A percentile compares a stretch with the other conserved stretches of the same genome.
Evolutionary conservation across 1,284 basidiomycete genomes (phyloP).

Genomic region (Cyathus olla): DNA sequence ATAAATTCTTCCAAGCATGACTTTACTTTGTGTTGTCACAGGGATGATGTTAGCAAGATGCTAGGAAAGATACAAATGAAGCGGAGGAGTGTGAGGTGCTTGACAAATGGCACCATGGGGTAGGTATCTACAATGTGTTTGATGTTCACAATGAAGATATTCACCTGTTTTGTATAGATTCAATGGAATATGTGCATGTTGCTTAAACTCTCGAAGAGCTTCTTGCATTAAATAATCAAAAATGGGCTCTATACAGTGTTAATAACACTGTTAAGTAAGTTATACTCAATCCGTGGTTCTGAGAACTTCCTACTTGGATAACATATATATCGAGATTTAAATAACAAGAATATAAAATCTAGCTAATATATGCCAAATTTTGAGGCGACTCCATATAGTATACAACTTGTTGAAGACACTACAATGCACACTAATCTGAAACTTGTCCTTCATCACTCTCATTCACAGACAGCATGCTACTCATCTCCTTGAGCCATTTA

Average conservation of each 20-base stretch:
- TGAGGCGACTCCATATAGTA: no score
- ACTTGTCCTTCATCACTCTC: no score
- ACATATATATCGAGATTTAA: no score
- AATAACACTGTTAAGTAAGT: no score
- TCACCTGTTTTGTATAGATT: slow-evolving; percentile 52
- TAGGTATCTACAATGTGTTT: slow-evolving; percentile 42
- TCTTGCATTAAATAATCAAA: neutral
- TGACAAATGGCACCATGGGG: slow-evolving; percentile 73
- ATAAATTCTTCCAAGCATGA: slow-evolving; percentile 77
- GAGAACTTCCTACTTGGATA: no score
- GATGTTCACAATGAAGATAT: neutral
- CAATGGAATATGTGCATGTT: slow-evolving; percentile 86
- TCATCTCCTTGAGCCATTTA: no score
- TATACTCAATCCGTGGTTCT: no score
- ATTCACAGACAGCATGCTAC: no score
- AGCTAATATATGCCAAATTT: no score
- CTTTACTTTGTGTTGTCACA: slow-evolving; percentile 87
- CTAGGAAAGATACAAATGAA: slow-evolving; percentile 58
- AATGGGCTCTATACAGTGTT: slow-evolving; percentile 82
- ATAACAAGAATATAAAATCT: no score
- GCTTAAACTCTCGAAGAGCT: neutral
- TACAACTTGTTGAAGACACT: no score
- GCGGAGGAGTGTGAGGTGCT: slow-evolving; percentile 76
- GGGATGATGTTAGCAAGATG: slow-evolving; percentile 80
- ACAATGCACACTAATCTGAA: no score